Conservation (phyloP, 192 early-diverging fungal species). For the Diversispora eburnea region DNA sequence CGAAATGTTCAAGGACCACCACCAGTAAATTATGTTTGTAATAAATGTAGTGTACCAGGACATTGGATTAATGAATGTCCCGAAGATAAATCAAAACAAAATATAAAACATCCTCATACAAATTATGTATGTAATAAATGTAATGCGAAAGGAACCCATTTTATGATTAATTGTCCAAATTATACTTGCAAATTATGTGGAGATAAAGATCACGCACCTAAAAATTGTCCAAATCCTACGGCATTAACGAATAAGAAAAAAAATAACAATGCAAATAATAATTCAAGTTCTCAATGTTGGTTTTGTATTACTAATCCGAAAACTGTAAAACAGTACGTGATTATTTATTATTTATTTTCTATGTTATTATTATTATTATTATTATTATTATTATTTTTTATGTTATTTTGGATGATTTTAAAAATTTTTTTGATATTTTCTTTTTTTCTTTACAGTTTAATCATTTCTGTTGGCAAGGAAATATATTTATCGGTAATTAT, state of each 20-base stretch:
- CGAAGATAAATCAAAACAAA: slow-evolving; percentile 13
- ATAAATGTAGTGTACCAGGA: slow-evolving; percentile 37
- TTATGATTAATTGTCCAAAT: slow-evolving; percentile 50
- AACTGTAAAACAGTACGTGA: slow-evolving; percentile 68
- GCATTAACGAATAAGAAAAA: neutral
- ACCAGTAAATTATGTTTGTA: slow-evolving; percentile 51
- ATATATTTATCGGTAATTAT: slow-evolving; percentile 62
- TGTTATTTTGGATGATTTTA: neutral
- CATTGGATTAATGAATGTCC: slow-evolving; percentile 51
- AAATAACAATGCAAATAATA: too few species aligned
- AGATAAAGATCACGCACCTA: slow-evolving; percentile 61
- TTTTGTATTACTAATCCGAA: slow-evolving; percentile 93
- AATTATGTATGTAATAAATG: slow-evolving; percentile 52
- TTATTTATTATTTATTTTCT: neutral
- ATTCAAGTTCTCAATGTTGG: slow-evolving; percentile 62
- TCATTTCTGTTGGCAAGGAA: slow-evolving; percentile 77
- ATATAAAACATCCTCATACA: slow-evolving; percentile 18
- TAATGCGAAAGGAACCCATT: slow-evolving; percentile 48
- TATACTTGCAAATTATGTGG: slow-evolving; percentile 63
- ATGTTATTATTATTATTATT: too few species aligned
- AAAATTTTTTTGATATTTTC: neutral
- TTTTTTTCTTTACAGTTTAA: slow-evolving; percentile 45
- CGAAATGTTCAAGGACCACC: slow-evolving; percentile 24
- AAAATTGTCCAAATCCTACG: slow-evolving; percentile 53
- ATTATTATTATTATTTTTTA: neutral